Evolutionary conservation across 2,329 filamentous ascomycete genomes (phyloP), one percentile per base, ranked within the genome.

Genomic region (Myriangium duriaei): DNA sequence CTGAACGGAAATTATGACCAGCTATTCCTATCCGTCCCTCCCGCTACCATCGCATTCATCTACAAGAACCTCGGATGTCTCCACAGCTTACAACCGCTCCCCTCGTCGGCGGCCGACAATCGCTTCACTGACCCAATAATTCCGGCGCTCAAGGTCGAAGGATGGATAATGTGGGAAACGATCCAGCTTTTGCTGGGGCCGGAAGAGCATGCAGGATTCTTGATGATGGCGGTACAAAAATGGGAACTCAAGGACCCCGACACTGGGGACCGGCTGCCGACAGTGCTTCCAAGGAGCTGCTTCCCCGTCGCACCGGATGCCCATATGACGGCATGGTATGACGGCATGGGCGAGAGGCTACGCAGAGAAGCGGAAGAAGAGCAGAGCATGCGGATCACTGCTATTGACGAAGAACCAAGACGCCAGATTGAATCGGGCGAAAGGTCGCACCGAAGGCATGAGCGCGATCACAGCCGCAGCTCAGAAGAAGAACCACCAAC

Each of bases 121-220:
- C 74, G 83, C 45, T 95, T 82, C 55, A 72, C 71, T 3, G 67
- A 77, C 1, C 91, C 88, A 0, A 76, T 72, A 0, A 72, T 95
- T 30, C 91, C 91, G 0, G 83, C 86, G 11, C 64, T 98, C 40
- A 92, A 88, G 24, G 68, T 72, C 0, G 74, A 76, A 51, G 91
- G 91, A 29, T 98, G 93, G 57, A 82, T 88, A 30, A 78, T 84
- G 56, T 98, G 88, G 88, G 81, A 94, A 63, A 85, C 83, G 0
- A 81, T 96, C 39, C 85, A 96, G 61, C 71, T 94, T 14, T 65
- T 96, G 24, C 71, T 96, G 2, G 82, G 79, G 2, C 91, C 91
- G 0, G 80, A 91, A 48, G 83, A 92, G 50, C 87, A 96, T 61
- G 81, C 86, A 1, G 75, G 76, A 0, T 88, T 86, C 50, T 59